phyloP scores from a whole-genome alignment of 495 filamentous ascomycete genomes.

The Penicillium herquei region DNA sequence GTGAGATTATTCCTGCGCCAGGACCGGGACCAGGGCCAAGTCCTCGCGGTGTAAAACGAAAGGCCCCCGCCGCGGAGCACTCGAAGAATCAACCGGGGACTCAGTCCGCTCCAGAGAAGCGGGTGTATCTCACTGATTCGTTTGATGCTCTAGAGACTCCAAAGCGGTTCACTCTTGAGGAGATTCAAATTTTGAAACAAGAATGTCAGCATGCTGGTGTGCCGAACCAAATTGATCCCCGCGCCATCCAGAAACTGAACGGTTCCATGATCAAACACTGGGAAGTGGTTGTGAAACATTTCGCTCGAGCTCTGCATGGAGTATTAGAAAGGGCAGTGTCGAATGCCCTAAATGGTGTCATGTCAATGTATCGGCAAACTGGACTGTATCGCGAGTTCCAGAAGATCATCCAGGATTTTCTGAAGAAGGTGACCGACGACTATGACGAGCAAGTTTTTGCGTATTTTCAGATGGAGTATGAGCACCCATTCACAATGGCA shows the following conservation, averaged over 20 bases:
- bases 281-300: conserved; percentile 28
- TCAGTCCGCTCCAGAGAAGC: background rate
- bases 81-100: background rate
- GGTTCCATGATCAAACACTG: conserved; percentile 40
- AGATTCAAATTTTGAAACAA: conserved; percentile 27
- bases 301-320: conserved; percentile 26
- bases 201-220: conserved; percentile 38
- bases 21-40: background rate
- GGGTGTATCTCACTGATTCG: conserved; percentile 9
- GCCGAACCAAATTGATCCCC: conserved; percentile 41
- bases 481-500: conserved; percentile 39
- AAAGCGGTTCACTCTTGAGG: background rate
- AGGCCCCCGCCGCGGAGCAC: conserved; percentile 3
- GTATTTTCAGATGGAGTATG: conserved; percentile 28
- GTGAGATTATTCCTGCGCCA: conserved; percentile 16
- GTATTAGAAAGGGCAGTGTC: conserved; percentile 33
- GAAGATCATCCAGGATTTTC: conserved; percentile 28
- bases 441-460: conserved; percentile 22
- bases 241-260: conserved; percentile 41
- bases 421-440: conserved; percentile 19
- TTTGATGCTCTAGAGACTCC: conserved; percentile 18
- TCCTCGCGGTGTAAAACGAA: conserved; percentile 16
- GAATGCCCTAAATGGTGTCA: conserved; percentile 30
- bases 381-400: conserved; percentile 31
- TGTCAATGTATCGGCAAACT: conserved; percentile 36